Evolutionary conservation across 2,329 filamentous ascomycete species (phyloP).

Genomic region (Clarireedia monteithiana): DNA sequence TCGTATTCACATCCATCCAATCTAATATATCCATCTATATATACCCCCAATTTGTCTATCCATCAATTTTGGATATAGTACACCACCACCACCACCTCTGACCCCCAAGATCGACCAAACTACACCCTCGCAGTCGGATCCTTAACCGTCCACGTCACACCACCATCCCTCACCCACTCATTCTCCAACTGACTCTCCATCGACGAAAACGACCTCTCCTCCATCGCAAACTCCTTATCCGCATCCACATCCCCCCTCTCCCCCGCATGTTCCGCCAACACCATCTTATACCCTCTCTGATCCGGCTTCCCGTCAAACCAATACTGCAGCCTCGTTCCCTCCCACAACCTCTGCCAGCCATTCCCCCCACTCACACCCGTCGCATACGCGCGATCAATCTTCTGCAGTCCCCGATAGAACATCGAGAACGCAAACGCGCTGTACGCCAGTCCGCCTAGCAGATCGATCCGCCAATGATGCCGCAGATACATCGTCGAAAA

Average conservation of each 20-base stretch:
- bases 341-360: slow-evolving; percentile 24
- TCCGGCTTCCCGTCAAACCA: slow-evolving; percentile 19
- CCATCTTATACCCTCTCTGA: slow-evolving; percentile 15
- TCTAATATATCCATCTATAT: too few species aligned
- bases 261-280: not conserved
- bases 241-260: slow-evolving; percentile 8
- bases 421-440: slow-evolving; percentile 66
- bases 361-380: slow-evolving; percentile 22
- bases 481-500: slow-evolving; percentile 97
- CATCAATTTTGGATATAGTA: not conserved
- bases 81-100: not conserved
- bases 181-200: not conserved
- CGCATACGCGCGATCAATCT: slow-evolving; percentile 24
- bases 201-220: not conserved
- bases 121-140: not conserved
- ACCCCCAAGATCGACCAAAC: not conserved
- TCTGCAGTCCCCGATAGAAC: slow-evolving; percentile 22
- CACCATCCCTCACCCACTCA: not conserved
- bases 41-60: too few species aligned
- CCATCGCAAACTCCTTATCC: slow-evolving; percentile 8
- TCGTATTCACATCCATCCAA: too few species aligned
- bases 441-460: slow-evolving; percentile 74
- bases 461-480: slow-evolving; percentile 89
- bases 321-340: slow-evolving; percentile 20
- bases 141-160: not conserved